Evolutionary conservation across 768 basidiomycete species (phyloP).

Genomic region (Phallus indusiatus): DNA sequence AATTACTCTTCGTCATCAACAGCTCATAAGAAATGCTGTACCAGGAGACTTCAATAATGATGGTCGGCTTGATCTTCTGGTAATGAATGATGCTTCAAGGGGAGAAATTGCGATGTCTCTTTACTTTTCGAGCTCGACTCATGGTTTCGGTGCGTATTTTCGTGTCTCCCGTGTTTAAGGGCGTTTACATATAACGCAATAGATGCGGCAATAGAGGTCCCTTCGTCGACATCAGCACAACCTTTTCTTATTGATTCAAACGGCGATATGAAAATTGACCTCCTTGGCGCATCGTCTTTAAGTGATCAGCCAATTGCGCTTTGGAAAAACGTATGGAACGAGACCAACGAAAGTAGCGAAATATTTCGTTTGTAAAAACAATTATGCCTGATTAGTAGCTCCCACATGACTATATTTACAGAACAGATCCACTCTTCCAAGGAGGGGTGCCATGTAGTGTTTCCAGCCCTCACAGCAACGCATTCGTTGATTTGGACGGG

Average conservation of each 20-base stretch:
- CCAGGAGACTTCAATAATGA: constrained; percentile 93
- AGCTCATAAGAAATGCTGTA: constrained; percentile 67
- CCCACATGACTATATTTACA: constrained; percentile 17
- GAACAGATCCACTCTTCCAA: constrained; percentile 46
- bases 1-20: constrained; percentile 43
- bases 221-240: constrained; percentile 61
- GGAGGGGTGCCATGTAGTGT: constrained; percentile 50
- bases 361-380: constrained; percentile 59
- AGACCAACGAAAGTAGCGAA: constrained; percentile 37
- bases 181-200: constrained; percentile 10
- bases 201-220: constrained; percentile 23
- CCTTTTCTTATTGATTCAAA: constrained; percentile 82
- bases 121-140: constrained; percentile 53
- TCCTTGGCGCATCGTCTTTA: constrained; percentile 56
- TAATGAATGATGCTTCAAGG: constrained; percentile 61
- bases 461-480: constrained; percentile 90
- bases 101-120: constrained; percentile 56
- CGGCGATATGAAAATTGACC: constrained; percentile 83
- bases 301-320: constrained; percentile 39
- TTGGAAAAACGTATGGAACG: constrained; percentile 79
- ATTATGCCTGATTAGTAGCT: constrained; percentile 2
- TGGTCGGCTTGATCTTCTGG: constrained; percentile 80
- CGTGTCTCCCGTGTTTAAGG: neutral
- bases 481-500: constrained; percentile 87
- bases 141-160: constrained; percentile 52